A percentile compares a stretch with the other conserved stretches of the same genome.
These are phyloP conservation scores for Neurospora cerealis DNA, from an alignment of 495 filamentous ascomycete genomes.

Conservation along the genomic window DNA sequence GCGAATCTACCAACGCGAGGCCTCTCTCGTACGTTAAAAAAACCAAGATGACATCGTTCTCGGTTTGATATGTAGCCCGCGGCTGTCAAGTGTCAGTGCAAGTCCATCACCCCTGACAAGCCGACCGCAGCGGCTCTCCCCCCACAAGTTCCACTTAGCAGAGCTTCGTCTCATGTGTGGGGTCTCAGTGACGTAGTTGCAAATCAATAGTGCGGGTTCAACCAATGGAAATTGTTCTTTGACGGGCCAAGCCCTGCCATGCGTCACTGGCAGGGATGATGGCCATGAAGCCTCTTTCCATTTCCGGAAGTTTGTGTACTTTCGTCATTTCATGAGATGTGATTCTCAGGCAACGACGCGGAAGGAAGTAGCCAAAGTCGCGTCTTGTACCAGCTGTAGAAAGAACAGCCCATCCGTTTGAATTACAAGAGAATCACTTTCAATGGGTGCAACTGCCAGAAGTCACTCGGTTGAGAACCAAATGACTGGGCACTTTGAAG, in stretches of 20 bases:
- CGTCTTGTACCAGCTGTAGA: not conserved
- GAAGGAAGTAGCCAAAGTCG: not conserved
- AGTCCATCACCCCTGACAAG: not conserved
- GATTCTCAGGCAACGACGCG: not conserved
- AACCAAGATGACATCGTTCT: not conserved
- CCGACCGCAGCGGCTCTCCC: not conserved
- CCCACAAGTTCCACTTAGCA: not conserved
- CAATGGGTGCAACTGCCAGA: not conserved
- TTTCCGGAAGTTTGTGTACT: not conserved
- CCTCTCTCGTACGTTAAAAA: not conserved
- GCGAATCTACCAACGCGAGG: not conserved
- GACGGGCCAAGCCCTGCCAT: not conserved
- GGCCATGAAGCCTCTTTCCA: not conserved
- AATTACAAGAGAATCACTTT: not conserved
- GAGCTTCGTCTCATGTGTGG: not conserved
- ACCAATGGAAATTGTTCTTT: not conserved
- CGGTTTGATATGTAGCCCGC: not conserved
- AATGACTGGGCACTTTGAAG: not conserved
- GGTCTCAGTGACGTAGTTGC: not conserved
- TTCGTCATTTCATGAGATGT: not conserved
- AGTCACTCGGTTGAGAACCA: not conserved
- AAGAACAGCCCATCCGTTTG: not conserved
- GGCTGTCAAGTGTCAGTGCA: not conserved
- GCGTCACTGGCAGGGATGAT: not conserved
- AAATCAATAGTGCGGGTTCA: not conserved